A percentile compares a stretch with the other conserved stretches of the same genome.
phyloP scores from a whole-genome alignment of 2,329 filamentous ascomycete species.

The Mollisia scopiformis region DNA sequence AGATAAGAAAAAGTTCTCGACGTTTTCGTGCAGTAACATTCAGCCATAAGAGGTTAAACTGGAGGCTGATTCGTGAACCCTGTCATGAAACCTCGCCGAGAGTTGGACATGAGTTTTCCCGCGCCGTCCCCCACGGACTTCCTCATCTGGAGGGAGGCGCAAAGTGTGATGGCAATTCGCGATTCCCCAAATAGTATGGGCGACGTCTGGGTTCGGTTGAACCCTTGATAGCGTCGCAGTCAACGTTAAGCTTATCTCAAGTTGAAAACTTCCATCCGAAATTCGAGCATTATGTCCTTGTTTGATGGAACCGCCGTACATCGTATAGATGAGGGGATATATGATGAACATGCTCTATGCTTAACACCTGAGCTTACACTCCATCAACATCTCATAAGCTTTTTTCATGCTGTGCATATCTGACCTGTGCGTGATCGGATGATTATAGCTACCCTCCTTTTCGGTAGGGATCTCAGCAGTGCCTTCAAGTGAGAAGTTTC shows the following conservation, averaged over 20 bases:
- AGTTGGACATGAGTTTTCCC: slow-evolving; percentile 27
- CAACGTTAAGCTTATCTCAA: background rate
- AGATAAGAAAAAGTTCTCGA: background rate
- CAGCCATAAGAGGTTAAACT: slow-evolving; percentile 5
- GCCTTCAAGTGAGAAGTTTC: background rate
- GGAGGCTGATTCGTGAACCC: slow-evolving; percentile 1
- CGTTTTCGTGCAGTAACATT: background rate
- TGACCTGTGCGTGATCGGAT: background rate
- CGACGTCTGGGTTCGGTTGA: background rate
- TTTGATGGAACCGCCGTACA: background rate
- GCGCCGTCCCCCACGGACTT: slow-evolving; percentile 9
- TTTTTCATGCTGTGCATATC: background rate
- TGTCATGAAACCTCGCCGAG: slow-evolving; percentile 13
- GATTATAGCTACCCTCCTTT: background rate
- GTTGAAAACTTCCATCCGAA: background rate
- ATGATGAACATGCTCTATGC: background rate
- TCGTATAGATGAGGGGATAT: background rate
- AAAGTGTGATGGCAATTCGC: background rate
- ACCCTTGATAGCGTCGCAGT: background rate
- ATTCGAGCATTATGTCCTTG: background rate
- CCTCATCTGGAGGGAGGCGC: slow-evolving; percentile 1
- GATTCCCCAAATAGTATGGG: background rate
- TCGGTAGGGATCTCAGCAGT: background rate
- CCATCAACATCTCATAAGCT: background rate
- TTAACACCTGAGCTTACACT: background rate